phyloP scores from a whole-genome alignment of 2,329 filamentous ascomycete genomes.

The Microcera coccophila region DNA sequence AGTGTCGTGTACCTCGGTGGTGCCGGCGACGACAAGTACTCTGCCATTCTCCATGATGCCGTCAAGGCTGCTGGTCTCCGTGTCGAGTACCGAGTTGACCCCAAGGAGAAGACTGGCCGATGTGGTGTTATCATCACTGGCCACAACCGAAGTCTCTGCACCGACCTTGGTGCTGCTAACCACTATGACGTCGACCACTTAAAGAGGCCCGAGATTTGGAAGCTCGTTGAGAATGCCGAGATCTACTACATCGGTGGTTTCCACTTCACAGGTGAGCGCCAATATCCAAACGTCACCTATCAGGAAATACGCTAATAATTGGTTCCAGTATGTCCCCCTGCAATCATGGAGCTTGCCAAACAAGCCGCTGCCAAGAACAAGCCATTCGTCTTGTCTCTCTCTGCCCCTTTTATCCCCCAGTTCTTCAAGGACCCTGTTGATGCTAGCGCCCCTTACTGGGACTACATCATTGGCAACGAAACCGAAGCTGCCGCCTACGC shows the following conservation, averaged over 20 bases:
- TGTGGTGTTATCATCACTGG: conserved; percentile 97
- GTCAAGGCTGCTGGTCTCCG: conserved; percentile 84
- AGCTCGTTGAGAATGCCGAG: conserved; percentile 80
- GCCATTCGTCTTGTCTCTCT: conserved; percentile 84
- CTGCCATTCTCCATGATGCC: conserved; percentile 79
- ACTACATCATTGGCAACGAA: conserved; percentile 97
- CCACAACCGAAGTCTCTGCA: conserved; percentile 91
- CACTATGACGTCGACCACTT: conserved; percentile 94
- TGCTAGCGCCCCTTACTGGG: conserved; percentile 82
- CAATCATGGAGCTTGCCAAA: conserved; percentile 84
- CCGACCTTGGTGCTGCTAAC: conserved; percentile 93
- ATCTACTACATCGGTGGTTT: conserved; percentile 93
- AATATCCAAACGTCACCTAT: not conserved
- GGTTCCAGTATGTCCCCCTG: conserved; percentile 71
- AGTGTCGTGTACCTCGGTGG: conserved; percentile 92
- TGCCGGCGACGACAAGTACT: conserved; percentile 93
- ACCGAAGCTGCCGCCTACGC: conserved; percentile 87
- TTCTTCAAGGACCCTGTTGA: conserved; percentile 98
- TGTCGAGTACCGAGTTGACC: conserved; percentile 91
- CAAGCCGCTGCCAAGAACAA: conserved; percentile 89
- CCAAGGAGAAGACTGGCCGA: conserved; percentile 78
- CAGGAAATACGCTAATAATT: conserved; percentile 7
- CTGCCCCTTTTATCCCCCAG: conserved; percentile 90
- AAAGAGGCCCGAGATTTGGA: conserved; percentile 88
- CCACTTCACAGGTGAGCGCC: conserved; percentile 78